phyloP scores from a whole-genome alignment of 2,329 filamentous ascomycete species.

The Claviceps arundinis region DNA sequence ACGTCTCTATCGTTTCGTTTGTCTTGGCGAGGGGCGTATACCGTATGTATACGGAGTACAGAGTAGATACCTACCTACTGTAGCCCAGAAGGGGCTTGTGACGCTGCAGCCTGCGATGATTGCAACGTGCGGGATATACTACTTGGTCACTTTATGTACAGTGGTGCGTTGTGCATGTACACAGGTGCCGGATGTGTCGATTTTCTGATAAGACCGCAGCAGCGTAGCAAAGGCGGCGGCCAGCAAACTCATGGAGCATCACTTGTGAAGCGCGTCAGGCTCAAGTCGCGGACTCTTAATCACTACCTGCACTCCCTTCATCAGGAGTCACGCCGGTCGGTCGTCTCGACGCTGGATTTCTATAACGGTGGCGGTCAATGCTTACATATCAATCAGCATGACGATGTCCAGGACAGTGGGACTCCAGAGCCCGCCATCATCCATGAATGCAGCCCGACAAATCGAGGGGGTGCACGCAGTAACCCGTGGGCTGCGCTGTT shows the following conservation, averaged over 20 bases:
- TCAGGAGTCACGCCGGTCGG: no score
- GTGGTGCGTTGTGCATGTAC: background rate
- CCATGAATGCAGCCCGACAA: background rate
- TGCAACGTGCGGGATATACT: background rate
- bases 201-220: no score
- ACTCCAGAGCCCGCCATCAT: background rate
- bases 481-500: background rate
- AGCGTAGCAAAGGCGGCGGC: no score
- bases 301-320: background rate
- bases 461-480: slow-evolving; percentile 1
- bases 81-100: background rate
- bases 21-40: background rate
- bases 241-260: no score
- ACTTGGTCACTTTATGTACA: background rate
- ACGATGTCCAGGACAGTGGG: background rate
- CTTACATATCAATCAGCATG: background rate
- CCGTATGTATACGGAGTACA: background rate
- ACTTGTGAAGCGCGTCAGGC: no score
- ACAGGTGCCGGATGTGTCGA: no score
- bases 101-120: background rate
- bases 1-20: background rate
- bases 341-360: no score
- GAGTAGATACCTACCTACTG: background rate
- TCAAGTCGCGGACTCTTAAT: background rate
- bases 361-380: background rate